Evolutionary conservation across 208 protist species (phyloP).

Genomic region (Trypanosoma caninum): DNA sequence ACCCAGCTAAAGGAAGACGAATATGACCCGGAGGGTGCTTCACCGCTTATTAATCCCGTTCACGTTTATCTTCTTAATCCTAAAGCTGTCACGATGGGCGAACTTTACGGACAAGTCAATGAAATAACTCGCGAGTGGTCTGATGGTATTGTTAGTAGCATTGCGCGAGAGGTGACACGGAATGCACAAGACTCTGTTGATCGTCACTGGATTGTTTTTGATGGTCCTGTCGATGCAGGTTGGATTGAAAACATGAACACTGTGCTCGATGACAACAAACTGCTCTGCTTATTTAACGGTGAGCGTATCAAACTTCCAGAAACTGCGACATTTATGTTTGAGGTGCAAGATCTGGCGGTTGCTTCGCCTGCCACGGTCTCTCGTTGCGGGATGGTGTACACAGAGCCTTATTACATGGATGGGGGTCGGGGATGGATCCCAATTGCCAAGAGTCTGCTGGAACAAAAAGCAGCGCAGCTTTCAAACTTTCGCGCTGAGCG

Average conservation of each 20-base stretch:
- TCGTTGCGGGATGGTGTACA: conserved; percentile 98
- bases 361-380: conserved; percentile 98
- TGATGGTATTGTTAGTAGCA: conserved; percentile 95
- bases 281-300: conserved; percentile 96
- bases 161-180: conserved; percentile 85
- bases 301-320: conserved; percentile 95
- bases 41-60: conserved; percentile 82
- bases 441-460: conserved; percentile 65
- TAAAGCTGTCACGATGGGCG: conserved; percentile 96
- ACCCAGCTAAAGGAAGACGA: conserved; percentile 73
- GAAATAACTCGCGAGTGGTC: conserved; percentile 96
- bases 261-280: conserved; percentile 98
- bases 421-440: conserved; percentile 86
- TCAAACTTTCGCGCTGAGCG: conserved; percentile 49
- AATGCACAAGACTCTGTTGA: conserved; percentile 64
- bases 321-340: conserved; percentile 96
- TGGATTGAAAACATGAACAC: conserved; percentile 99
- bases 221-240: conserved; percentile 98
- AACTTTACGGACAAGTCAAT: conserved; percentile 97
- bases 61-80: conserved; percentile 91
- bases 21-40: conserved; percentile 60
- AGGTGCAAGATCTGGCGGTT: conserved; percentile 96
- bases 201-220: conserved; percentile 96
- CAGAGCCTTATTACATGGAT: conserved; percentile 93
- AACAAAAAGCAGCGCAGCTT: conserved; percentile 42